Conservation (phyloP, 257 asterid genomes). For the Voacanga thouarsii region DNA sequence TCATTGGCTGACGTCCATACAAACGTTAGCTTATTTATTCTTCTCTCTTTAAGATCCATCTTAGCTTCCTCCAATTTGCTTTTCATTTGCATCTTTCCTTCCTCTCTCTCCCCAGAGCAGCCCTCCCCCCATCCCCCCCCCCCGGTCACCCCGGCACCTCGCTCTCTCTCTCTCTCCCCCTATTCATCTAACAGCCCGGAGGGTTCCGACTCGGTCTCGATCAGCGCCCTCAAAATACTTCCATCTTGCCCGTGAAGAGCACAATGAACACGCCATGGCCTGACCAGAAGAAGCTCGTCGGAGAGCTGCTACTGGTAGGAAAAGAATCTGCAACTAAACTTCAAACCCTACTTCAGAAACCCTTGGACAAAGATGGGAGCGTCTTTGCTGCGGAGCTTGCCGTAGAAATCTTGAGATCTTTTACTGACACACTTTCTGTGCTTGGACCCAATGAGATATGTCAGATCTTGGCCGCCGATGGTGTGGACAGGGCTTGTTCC, state of each 20-base stretch:
- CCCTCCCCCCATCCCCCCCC: too few species aligned
- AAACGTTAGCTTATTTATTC: neutral
- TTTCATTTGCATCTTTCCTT: constrained; percentile 30
- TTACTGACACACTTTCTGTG: constrained; percentile 33
- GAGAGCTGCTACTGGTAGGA: constrained; percentile 37
- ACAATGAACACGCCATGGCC: constrained; percentile 11
- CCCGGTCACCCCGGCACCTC: too few species aligned
- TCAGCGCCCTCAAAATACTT: neutral
- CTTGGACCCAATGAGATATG: constrained; percentile 14
- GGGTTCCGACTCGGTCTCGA: neutral
- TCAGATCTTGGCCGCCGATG: constrained; percentile 41
- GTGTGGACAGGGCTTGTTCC: constrained; percentile 20
- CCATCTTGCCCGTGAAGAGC: neutral
- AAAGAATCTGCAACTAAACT: constrained; percentile 37
- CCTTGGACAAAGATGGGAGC: constrained; percentile 15
- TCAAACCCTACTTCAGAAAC: constrained; percentile 32
- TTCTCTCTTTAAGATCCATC: neutral
- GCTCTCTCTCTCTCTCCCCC: constrained; percentile 2
- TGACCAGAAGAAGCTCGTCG: neutral
- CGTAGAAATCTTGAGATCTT: constrained; percentile 39
- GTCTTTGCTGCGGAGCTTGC: constrained; percentile 28
- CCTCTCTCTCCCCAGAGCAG: neutral
- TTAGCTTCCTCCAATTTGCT: constrained; percentile 32
- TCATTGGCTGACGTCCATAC: constrained; percentile 1
- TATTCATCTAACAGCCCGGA: neutral